Percentiles rank a stretch among this genome's conserved stretches.
Evolutionary conservation across 768 basidiomycete genomes (phyloP).

Genomic region (Kwoniella dendrophila): DNA sequence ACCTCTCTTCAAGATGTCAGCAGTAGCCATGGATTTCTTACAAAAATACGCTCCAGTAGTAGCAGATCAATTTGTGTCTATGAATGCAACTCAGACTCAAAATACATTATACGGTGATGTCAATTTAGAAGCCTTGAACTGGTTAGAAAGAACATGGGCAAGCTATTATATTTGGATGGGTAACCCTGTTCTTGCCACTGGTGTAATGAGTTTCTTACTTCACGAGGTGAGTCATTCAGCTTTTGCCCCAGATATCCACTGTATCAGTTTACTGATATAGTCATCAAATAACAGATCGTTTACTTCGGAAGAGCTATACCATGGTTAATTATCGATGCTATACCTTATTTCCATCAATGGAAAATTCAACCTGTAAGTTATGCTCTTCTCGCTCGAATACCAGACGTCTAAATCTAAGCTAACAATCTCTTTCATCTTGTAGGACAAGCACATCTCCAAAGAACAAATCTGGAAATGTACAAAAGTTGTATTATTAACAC

Average conservation of each 20-base stretch:
- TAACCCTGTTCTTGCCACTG: slow-evolving; percentile 89
- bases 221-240: slow-evolving; percentile 75
- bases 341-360: slow-evolving; percentile 91
- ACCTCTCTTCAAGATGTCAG: slow-evolving; percentile 24
- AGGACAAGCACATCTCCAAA: slow-evolving; percentile 71
- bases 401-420: no score
- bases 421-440: no score
- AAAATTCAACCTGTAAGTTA: slow-evolving; percentile 75
- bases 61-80: slow-evolving; percentile 56
- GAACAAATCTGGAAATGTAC: slow-evolving; percentile 94
- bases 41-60: slow-evolving; percentile 49
- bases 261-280: neutral
- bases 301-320: slow-evolving; percentile 93
- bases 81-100: slow-evolving; percentile 87
- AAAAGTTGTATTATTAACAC: slow-evolving; percentile 87
- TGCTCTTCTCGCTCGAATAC: neutral
- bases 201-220: slow-evolving; percentile 84
- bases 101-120: slow-evolving; percentile 61
- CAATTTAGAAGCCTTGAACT: slow-evolving; percentile 46
- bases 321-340: slow-evolving; percentile 92
- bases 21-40: slow-evolving; percentile 38
- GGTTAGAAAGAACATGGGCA: slow-evolving; percentile 73
- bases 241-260: neutral
- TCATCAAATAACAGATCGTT: slow-evolving; percentile 65
- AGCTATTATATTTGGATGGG: slow-evolving; percentile 80